Conservation (phyloP, 495 filamentous ascomycete species). For the Cladorrhinum samala region DNA sequence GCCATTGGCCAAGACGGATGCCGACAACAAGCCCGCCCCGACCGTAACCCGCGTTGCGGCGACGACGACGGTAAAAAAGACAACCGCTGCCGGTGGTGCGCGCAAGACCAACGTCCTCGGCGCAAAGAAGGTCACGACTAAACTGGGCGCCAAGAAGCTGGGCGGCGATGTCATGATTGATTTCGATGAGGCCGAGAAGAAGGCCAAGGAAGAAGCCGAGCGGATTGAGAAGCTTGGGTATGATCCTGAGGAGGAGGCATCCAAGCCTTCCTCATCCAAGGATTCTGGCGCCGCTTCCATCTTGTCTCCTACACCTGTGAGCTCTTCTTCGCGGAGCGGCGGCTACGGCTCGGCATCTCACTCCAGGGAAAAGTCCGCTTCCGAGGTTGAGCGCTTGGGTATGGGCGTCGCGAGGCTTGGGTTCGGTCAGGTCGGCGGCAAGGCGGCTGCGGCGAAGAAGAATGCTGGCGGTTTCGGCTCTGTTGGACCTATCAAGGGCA, state of each 20-base stretch:
- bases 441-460: constrained; percentile 59
- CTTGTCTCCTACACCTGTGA: constrained; percentile 67
- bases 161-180: constrained; percentile 65
- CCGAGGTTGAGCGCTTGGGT: constrained; percentile 82
- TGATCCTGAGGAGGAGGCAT: constrained; percentile 68
- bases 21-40: constrained; percentile 36
- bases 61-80: constrained; percentile 69
- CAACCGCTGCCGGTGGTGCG: constrained; percentile 45
- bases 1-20: constrained; percentile 61
- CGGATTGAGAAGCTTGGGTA: constrained; percentile 98
- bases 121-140: constrained; percentile 59
- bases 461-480: constrained; percentile 83
- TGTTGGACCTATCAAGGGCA: constrained; percentile 61
- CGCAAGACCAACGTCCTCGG: constrained; percentile 81
- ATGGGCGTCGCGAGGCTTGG: constrained; percentile 85
- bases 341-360: constrained; percentile 56
- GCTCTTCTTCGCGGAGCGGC: constrained; percentile 45
- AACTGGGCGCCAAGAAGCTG: constrained; percentile 90
- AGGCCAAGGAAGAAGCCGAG: constrained; percentile 95
- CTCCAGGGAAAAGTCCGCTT: constrained; percentile 50
- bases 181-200: constrained; percentile 94
- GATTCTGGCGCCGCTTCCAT: constrained; percentile 45
- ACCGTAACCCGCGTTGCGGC: constrained; percentile 57
- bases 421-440: constrained; percentile 80
- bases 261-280: constrained; percentile 43